Evolutionary conservation across 352 stramenopile genomes (phyloP).

Genomic region (Blastocystis sp.): DNA sequence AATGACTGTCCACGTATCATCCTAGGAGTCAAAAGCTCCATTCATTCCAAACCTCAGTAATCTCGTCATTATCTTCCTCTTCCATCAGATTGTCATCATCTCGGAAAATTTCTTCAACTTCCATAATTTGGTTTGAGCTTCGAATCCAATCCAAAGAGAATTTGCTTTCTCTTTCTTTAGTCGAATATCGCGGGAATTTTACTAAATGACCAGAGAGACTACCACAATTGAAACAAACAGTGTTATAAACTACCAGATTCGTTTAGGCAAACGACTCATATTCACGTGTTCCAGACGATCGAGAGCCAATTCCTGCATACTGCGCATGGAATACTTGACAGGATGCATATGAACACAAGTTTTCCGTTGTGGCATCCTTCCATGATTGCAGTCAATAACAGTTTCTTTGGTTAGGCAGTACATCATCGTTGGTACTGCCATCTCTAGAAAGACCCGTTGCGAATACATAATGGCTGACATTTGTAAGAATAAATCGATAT

Average conservation of each 20-base stretch:
- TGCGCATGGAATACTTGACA: background rate
- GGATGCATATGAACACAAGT: conserved; percentile 4
- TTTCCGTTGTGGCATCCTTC: background rate
- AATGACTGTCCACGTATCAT: conserved; percentile 98
- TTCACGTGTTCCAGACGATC: background rate
- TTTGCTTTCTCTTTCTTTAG: conserved; percentile 4
- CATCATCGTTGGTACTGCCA: background rate
- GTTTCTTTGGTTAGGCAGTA: background rate
- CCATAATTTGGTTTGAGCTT: conserved; percentile 11
- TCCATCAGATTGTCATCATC: conserved; percentile 53
- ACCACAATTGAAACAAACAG: too few species aligned
- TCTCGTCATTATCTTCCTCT: conserved; percentile 39
- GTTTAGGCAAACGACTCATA: background rate
- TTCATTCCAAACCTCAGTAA: conserved; percentile 46
- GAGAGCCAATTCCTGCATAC: background rate
- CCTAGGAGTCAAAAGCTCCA: conserved; percentile 74
- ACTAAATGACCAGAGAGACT: background rate
- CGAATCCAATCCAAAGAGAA: conserved; percentile 35
- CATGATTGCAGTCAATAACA: conserved; percentile 16
- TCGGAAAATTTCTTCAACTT: conserved; percentile 27
- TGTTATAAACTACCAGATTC: too few species aligned
- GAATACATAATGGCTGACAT: background rate
- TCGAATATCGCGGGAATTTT: conserved; percentile 3
- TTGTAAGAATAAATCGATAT: background rate
- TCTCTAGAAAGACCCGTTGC: conserved; percentile 6